Evolutionary conservation across 306 rosid genomes (phyloP).

Genomic region (Parietaria judaica): DNA sequence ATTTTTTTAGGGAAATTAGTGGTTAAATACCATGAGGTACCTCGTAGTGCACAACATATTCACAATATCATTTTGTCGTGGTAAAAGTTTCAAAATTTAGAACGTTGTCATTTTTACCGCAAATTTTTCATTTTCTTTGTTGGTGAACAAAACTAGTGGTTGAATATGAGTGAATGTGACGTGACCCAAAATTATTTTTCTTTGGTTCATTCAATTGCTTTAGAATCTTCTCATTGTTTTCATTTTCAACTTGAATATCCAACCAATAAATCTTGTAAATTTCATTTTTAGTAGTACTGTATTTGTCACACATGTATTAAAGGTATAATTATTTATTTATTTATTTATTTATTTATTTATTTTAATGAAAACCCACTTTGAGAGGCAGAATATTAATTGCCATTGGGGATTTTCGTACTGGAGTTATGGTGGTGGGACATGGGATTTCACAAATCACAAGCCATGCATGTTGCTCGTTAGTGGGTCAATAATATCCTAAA

Average conservation of each 20-base stretch:
- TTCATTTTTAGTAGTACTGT: no score
- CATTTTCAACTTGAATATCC: no score
- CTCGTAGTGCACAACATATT: no score
- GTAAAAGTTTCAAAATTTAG: neutral
- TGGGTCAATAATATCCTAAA: constrained; percentile 25
- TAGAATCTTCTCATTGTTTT: constrained; percentile 6
- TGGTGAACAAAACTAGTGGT: constrained; percentile 15
- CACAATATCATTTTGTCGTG: constrained; percentile 5
- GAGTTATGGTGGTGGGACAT: constrained; percentile 27
- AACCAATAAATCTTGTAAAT: no score
- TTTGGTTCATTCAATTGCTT: constrained; percentile 17
- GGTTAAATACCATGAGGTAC: no score
- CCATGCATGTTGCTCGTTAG: constrained; percentile 16
- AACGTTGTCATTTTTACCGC: constrained; percentile 17
- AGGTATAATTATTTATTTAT: neutral
- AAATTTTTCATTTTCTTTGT: constrained; percentile 7
- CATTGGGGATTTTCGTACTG: constrained; percentile 8
- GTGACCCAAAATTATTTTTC: constrained; percentile 18
- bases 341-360: neutral
- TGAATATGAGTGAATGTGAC: constrained; percentile 19
- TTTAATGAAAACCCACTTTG: constrained; percentile 13
- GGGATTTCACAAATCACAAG: constrained; percentile 3
- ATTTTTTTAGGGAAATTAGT: no score
- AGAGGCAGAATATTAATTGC: constrained; percentile 19
- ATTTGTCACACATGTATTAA: no score